phyloP scores from a whole-genome alignment of 257 asterid species.

The Nicotiana noctiflora region DNA sequence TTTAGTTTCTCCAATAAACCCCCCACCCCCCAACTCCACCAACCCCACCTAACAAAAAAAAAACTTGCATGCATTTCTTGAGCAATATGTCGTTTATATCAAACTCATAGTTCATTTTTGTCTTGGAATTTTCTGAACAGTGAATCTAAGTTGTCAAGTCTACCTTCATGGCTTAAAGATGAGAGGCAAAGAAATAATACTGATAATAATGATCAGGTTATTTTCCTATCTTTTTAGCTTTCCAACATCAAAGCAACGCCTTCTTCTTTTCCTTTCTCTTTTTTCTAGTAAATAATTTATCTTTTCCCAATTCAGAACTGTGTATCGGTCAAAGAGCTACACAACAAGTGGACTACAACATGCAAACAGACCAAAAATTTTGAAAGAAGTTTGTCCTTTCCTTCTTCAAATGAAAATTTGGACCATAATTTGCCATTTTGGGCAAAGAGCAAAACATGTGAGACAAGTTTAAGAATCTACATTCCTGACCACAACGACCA shows the following conservation, averaged over 20 bases:
- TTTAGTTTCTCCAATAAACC: not conserved
- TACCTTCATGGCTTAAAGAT: slow-evolving; percentile 11
- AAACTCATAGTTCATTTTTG: not conserved
- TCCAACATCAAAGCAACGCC: not conserved
- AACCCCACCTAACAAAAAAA: too few relatives aligned
- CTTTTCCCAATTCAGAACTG: not conserved
- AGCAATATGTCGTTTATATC: not conserved
- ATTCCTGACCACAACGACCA: too few relatives aligned
- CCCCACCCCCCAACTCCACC: too few relatives aligned
- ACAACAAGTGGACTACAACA: not conserved
- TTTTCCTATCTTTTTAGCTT: not conserved
- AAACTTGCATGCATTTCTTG: not conserved
- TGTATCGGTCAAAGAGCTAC: slow-evolving; percentile 4
- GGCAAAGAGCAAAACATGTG: slow-evolving; percentile 3
- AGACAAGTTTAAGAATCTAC: not conserved
- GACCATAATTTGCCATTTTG: not conserved
- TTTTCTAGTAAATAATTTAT: not conserved
- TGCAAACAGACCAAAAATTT: not conserved
- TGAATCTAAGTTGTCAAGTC: slow-evolving; percentile 28
- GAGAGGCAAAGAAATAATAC: not conserved
- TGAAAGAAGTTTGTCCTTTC: too few relatives aligned
- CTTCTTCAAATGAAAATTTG: too few relatives aligned
- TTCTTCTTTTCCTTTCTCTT: not conserved
- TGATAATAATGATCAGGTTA: not conserved
- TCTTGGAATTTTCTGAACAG: not conserved